phyloP scores from a whole-genome alignment of 345 rosid genomes.

The Lenwebbia sp. region DNA sequence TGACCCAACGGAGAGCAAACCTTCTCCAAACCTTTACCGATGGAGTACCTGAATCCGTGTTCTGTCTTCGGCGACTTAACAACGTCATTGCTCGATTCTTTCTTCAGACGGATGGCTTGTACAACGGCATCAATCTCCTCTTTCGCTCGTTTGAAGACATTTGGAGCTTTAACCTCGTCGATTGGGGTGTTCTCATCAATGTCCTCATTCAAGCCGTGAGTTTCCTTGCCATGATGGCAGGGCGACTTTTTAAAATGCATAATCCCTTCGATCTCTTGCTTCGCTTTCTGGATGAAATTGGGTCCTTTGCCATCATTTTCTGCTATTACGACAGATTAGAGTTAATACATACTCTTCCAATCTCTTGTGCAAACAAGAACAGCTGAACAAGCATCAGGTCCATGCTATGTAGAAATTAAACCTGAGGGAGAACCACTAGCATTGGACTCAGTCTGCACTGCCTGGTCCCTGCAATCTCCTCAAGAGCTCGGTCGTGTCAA shows the following conservation, averaged over 20 bases:
- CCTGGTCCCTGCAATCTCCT: neutral
- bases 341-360: neutral
- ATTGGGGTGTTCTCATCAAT: conserved; percentile 29
- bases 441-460: neutral
- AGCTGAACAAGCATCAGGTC: neutral
- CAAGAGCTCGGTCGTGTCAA: neutral
- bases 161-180: conserved; percentile 48
- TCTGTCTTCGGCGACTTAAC: neutral
- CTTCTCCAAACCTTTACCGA: conserved; percentile 40
- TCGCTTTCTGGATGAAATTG: conserved; percentile 23
- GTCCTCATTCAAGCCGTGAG: conserved; percentile 35
- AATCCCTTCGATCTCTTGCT: conserved; percentile 31
- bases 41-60: conserved; percentile 18
- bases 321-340: neutral
- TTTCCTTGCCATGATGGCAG: conserved; percentile 23
- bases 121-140: conserved; percentile 55
- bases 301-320: conserved; percentile 11
- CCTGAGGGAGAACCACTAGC: neutral
- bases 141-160: conserved; percentile 33
- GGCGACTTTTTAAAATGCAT: conserved; percentile 3
- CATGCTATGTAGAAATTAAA: neutral
- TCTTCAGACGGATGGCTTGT: conserved; percentile 30
- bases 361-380: neutral
- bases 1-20: conserved; percentile 24
- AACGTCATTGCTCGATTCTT: neutral